phyloP scores from a whole-genome alignment of 1,284 basidiomycete species.

The Tylopilus sp. region DNA sequence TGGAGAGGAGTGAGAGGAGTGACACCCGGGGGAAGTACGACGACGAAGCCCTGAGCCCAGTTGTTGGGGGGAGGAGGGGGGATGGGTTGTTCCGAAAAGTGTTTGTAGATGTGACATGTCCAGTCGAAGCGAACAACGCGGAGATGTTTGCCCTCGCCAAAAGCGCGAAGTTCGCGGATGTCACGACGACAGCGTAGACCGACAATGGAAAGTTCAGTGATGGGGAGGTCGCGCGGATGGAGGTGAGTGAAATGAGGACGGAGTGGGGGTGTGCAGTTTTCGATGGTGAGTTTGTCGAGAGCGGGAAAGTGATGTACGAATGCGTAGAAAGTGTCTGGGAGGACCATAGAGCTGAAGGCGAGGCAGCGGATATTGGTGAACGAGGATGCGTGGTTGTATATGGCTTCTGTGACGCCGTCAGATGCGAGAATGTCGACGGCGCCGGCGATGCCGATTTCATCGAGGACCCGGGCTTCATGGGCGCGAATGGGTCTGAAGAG shows the following conservation, averaged over 20 bases:
- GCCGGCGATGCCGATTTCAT: constrained; percentile 20
- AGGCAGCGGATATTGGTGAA: constrained; percentile 36
- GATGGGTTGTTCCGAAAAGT: constrained; percentile 20
- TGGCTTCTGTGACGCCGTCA: constrained; percentile 22
- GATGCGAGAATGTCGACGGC: constrained; percentile 30
- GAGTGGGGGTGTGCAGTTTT: constrained; percentile 34
- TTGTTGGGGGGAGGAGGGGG: constrained; percentile 6
- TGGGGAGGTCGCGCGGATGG: constrained; percentile 35
- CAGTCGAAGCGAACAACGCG: constrained; percentile 37
- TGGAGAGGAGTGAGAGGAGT: constrained; percentile 12
- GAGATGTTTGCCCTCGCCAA: constrained; percentile 35
- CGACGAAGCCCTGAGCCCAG: constrained; percentile 17
- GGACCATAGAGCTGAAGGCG: constrained; percentile 33
- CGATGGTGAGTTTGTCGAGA: constrained; percentile 35
- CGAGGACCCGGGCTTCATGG: constrained; percentile 28
- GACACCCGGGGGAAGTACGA: constrained; percentile 12
- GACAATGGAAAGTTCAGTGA: constrained; percentile 37
- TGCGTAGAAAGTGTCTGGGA: constrained; percentile 33
- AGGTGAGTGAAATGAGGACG: constrained; percentile 14
- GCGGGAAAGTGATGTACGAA: constrained; percentile 35
- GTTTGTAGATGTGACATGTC: constrained; percentile 38
- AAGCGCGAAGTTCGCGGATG: constrained; percentile 21
- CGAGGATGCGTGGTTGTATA: constrained; percentile 29
- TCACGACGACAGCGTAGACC: constrained; percentile 27
- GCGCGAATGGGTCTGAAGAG: constrained; percentile 16